These are phyloP conservation scores for Trametes punicea DNA, from an alignment of 768 basidiomycete species.

Conservation along the genomic window DNA sequence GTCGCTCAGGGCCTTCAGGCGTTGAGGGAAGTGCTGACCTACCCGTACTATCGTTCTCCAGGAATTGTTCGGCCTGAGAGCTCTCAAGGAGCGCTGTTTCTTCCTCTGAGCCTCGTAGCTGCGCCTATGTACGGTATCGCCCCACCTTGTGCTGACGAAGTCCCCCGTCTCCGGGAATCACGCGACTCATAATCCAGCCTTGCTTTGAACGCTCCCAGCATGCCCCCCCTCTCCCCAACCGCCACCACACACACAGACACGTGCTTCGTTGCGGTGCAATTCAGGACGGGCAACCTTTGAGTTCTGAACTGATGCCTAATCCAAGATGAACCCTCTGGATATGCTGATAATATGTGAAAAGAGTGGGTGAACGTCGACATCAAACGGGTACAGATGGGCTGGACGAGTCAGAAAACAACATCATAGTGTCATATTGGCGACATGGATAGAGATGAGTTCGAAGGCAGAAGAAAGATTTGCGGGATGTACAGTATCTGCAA, in stretches of 20 bases:
- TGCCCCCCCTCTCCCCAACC: no score
- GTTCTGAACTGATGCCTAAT: no score
- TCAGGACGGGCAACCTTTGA: no score
- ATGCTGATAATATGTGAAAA: no score
- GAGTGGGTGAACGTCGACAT: no score
- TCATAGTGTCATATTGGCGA: no score
- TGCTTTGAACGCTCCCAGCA: no score
- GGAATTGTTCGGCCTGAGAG: constrained; percentile 78
- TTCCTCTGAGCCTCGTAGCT: constrained; percentile 47
- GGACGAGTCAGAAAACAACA: not conserved
- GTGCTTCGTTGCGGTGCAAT: no score
- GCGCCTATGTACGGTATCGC: not conserved
- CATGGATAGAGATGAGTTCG: not conserved
- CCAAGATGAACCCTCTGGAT: no score
- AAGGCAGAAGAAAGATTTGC: not conserved
- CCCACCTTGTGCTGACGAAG: not conserved
- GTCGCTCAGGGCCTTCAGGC: not conserved
- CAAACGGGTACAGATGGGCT: not conserved
- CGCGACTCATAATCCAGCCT: no score
- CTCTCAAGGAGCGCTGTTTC: constrained; percentile 79
- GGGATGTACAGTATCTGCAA: not conserved
- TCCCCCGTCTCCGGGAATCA: no score
- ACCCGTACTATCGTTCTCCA: constrained; percentile 31
- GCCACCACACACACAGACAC: no score
- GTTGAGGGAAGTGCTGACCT: not conserved